Evolutionary conservation across 352 stramenopile species (phyloP).

Genomic region (Peronospora destructor): DNA sequence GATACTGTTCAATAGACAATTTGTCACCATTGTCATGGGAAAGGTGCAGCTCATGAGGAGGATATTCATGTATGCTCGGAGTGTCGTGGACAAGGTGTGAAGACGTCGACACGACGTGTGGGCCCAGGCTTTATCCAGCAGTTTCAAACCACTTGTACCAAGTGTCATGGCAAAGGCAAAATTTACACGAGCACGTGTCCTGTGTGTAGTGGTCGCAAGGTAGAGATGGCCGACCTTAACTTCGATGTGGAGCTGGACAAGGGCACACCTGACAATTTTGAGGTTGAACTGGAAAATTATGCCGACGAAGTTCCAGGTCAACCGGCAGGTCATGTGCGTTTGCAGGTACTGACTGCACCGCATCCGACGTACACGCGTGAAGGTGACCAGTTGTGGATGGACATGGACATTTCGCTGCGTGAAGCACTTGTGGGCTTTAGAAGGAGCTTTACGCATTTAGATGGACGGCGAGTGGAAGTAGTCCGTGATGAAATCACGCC

Average conservation of each 20-base stretch:
- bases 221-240: conserved; percentile 89
- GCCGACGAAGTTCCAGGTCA: conserved; percentile 86
- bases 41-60: conserved; percentile 86
- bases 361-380: conserved; percentile 89
- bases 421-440: conserved; percentile 93
- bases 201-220: conserved; percentile 72
- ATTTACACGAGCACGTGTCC: conserved; percentile 91
- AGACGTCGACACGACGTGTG: conserved; percentile 74
- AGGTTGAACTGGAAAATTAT: conserved; percentile 91
- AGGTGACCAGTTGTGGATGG: conserved; percentile 93
- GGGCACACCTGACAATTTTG: conserved; percentile 89
- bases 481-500: conserved; percentile 87
- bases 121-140: conserved; percentile 78
- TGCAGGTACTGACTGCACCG: conserved; percentile 83
- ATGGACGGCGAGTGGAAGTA: conserved; percentile 88
- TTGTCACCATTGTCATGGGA: conserved; percentile 91
- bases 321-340: conserved; percentile 88
- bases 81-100: conserved; percentile 91
- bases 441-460: conserved; percentile 89
- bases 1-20: conserved; percentile 53
- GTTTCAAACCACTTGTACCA: conserved; percentile 85
- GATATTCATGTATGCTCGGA: conserved; percentile 86
- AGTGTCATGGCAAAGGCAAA: conserved; percentile 90
- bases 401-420: conserved; percentile 91
- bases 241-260: conserved; percentile 95